Evolutionary conservation across 495 filamentous ascomycete genomes (phyloP).

Genomic region (Sphaerosporella brunnea): DNA sequence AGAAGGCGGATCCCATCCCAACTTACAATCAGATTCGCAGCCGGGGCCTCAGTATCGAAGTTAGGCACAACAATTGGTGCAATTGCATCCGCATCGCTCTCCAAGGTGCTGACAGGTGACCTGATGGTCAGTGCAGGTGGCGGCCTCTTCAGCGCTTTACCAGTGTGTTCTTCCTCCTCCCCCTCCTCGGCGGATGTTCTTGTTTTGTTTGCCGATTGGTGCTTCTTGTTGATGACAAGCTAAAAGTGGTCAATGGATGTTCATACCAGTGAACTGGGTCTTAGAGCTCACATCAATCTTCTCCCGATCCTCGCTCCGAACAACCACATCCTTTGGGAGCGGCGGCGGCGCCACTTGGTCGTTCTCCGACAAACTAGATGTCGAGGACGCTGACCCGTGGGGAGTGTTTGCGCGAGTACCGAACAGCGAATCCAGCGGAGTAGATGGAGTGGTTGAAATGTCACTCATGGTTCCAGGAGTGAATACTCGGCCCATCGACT

Average conservation of each 20-base stretch:
- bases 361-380: not conserved
- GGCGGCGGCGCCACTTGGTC: too few species aligned
- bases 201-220: not conserved
- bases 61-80: not conserved
- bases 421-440: constrained; percentile 1
- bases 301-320: not conserved
- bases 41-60: not conserved
- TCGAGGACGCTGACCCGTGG: not conserved
- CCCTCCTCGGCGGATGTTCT: not conserved
- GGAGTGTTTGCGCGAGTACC: not conserved
- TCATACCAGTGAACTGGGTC: not conserved
- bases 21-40: not conserved
- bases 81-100: not conserved
- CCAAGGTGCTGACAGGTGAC: not conserved
- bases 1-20: not conserved
- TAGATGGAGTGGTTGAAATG: not conserved
- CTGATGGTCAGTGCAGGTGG: not conserved
- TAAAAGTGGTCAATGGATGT: not conserved
- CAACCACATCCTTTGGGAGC: not conserved
- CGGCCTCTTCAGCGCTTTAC: not conserved
- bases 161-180: not conserved
- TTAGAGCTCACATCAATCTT: constrained; percentile 2
- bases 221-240: constrained; percentile 1
- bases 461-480: constrained; percentile 1
- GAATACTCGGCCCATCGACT: not conserved